Conservation (phyloP, 345 rosid species). For the Turritis glabra region DNA sequence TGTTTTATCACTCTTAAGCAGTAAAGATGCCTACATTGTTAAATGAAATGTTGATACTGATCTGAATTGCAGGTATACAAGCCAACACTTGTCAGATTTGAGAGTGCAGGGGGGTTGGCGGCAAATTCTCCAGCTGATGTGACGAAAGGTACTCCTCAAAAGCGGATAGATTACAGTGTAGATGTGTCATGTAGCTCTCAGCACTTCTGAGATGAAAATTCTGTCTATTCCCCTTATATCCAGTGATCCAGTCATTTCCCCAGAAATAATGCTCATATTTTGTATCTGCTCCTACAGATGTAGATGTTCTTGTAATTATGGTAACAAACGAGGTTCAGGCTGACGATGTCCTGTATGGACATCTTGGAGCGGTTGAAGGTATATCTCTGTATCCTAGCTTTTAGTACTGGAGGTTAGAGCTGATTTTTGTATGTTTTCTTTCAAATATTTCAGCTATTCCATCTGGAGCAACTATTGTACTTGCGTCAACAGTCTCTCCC, state of each 20-base stretch:
- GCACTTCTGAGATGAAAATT: slow-evolving; percentile 18
- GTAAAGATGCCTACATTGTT: background rate
- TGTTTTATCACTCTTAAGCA: slow-evolving; percentile 3
- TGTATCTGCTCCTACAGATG: slow-evolving; percentile 50
- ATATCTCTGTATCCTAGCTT: slow-evolving; percentile 24
- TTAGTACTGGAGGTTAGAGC: slow-evolving; percentile 18
- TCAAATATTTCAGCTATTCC: slow-evolving; percentile 60
- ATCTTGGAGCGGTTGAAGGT: slow-evolving; percentile 87
- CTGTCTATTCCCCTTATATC: background rate
- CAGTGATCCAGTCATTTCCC: slow-evolving; percentile 1
- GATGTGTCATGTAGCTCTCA: slow-evolving; percentile 11
- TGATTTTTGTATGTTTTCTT: slow-evolving; percentile 29
- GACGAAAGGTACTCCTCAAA: slow-evolving; percentile 61
- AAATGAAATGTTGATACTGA: slow-evolving; percentile 5
- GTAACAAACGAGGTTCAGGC: slow-evolving; percentile 94
- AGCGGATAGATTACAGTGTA: slow-evolving; percentile 9
- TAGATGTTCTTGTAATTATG: slow-evolving; percentile 86
- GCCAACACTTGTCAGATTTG: slow-evolving; percentile 73
- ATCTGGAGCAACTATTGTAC: slow-evolving; percentile 70
- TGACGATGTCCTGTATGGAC: slow-evolving; percentile 74
- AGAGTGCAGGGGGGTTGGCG: slow-evolving; percentile 69
- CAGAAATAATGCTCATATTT: slow-evolving; percentile 6
- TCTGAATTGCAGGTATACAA: slow-evolving; percentile 68
- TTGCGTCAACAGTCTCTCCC: slow-evolving; percentile 94
- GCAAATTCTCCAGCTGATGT: slow-evolving; percentile 76